phyloP scores from a whole-genome alignment of 1,284 basidiomycete genomes.

The Pulchroboletus neoregius region DNA sequence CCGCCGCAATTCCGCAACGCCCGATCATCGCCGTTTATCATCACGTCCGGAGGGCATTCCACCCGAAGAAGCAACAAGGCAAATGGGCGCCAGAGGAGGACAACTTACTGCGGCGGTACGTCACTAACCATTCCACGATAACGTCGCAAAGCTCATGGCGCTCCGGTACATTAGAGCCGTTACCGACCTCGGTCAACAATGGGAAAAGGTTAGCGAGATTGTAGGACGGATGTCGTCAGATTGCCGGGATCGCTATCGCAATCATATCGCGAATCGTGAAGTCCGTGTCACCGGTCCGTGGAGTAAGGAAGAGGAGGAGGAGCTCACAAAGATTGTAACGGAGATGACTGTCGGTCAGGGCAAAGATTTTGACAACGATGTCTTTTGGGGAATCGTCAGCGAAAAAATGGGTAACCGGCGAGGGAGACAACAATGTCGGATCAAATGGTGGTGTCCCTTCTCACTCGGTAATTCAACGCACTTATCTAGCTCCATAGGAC shows the following conservation, averaged over 20 bases:
- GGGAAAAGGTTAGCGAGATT: constrained; percentile 66
- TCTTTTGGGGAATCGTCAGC: constrained; percentile 77
- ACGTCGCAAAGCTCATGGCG: constrained; percentile 1
- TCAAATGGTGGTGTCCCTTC: constrained; percentile 61
- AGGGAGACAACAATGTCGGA: constrained; percentile 76
- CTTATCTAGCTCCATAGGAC: constrained; percentile 46
- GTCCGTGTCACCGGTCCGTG: constrained; percentile 57
- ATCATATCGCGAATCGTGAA: constrained; percentile 64
- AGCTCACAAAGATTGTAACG: constrained; percentile 65
- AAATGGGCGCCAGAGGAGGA: constrained; percentile 72
- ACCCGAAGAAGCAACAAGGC: constrained; percentile 65
- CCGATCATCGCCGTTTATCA: constrained; percentile 81
- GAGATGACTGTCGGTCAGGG: constrained; percentile 68
- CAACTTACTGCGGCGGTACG: constrained; percentile 56
- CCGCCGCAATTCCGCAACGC: constrained; percentile 63
- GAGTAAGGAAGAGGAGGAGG: constrained; percentile 70
- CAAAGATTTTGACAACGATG: constrained; percentile 66
- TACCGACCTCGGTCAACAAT: constrained; percentile 63
- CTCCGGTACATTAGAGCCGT: constrained; percentile 51
- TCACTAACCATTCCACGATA: constrained; percentile 6
- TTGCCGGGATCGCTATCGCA: constrained; percentile 80
- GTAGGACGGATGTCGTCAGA: constrained; percentile 74
- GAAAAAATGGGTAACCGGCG: constrained; percentile 70
- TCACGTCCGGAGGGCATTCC: constrained; percentile 63
- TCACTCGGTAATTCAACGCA: background rate